Evolutionary conservation across 495 filamentous ascomycete genomes (phyloP).

Genomic region (Beverwykella pulmonaria): DNA sequence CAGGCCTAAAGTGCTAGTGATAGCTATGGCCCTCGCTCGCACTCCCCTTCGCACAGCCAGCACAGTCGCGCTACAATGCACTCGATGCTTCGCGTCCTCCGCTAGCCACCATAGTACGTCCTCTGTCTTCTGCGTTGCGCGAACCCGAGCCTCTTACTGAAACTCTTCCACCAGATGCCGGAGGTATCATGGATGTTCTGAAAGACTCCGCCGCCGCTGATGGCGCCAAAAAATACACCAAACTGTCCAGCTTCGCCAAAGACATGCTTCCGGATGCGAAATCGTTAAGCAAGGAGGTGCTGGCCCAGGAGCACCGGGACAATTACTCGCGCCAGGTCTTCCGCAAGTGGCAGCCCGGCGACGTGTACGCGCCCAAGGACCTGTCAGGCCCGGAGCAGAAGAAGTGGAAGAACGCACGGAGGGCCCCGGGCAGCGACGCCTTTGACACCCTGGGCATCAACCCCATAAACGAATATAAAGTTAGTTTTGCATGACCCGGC

Average conservation of each 20-base stretch:
- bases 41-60: not conserved
- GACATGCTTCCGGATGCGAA: not conserved
- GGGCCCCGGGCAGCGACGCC: slow-evolving; percentile 66
- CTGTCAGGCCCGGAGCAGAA: slow-evolving; percentile 69
- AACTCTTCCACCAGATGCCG: not conserved
- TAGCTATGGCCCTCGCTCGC: not conserved
- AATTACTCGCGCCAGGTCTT: slow-evolving; percentile 24
- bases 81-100: not conserved
- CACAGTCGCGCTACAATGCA: not conserved
- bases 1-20: too few species aligned
- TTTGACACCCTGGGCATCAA: slow-evolving; percentile 81
- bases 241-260: not conserved
- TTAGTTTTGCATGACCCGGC: slow-evolving; percentile 47
- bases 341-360: slow-evolving; percentile 70
- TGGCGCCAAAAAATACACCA: not conserved
- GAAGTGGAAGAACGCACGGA: slow-evolving; percentile 53
- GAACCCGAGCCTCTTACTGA: not conserved
- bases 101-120: not conserved
- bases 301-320: not conserved
- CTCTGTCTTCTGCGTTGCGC: not conserved
- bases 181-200: not conserved
- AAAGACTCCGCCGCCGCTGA: not conserved
- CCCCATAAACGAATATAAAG: slow-evolving; percentile 82
- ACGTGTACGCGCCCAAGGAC: slow-evolving; percentile 90
- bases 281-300: not conserved